Conservation (phyloP, 768 basidiomycete species). For the Neoboletus brunneissimus region DNA sequence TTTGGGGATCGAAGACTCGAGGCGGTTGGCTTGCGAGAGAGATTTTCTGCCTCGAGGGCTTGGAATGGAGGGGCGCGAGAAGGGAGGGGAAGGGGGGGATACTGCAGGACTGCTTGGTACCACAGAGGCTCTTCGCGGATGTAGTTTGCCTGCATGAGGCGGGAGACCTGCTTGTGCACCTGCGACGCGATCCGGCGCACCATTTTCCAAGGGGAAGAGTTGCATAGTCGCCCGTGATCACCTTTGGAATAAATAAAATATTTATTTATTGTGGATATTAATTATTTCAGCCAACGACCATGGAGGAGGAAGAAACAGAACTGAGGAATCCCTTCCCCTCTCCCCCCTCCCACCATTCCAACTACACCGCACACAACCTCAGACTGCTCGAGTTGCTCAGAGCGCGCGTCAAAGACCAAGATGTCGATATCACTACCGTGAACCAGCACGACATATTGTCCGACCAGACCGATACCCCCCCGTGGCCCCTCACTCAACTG, state of each 20-base stretch:
- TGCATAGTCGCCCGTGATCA: neutral
- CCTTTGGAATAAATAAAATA: neutral
- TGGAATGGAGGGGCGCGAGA: constrained; percentile 55
- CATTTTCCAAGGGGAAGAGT: constrained; percentile 39
- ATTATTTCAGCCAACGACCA: constrained; percentile 5
- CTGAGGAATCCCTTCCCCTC: constrained; percentile 87
- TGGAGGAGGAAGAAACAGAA: constrained; percentile 68
- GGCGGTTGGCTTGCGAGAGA: constrained; percentile 22
- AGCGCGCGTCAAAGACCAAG: constrained; percentile 44
- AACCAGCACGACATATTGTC: constrained; percentile 62
- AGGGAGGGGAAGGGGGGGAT: constrained; percentile 85
- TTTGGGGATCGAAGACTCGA: constrained; percentile 36
- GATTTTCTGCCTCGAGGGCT: constrained; percentile 43
- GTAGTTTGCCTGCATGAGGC: constrained; percentile 66
- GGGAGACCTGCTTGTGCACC: constrained; percentile 84
- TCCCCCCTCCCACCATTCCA: constrained; percentile 79
- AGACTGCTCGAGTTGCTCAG: constrained; percentile 60
- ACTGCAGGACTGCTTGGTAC: constrained; percentile 80
- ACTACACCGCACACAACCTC: constrained; percentile 74
- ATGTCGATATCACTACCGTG: constrained; percentile 35
- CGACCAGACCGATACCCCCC: constrained; percentile 72
- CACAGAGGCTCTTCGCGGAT: constrained; percentile 70
- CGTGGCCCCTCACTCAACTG: constrained; percentile 72
- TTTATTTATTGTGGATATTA: neutral
- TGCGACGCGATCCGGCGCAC: constrained; percentile 80